Conservation (phyloP, 352 stramenopile genomes). For the Pythium apleroticum region DNA sequence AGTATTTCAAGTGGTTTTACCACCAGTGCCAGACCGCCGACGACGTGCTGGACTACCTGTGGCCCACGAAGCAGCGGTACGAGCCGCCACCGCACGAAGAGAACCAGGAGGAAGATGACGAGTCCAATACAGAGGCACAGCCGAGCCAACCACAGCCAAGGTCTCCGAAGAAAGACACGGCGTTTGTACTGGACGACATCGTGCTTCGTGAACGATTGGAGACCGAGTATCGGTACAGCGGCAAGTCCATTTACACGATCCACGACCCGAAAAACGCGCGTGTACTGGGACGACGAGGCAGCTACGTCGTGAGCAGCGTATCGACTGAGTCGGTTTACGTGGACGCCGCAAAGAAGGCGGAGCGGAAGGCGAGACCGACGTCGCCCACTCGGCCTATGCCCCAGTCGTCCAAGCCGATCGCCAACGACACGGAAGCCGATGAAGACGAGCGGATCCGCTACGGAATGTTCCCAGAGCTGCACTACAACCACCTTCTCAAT, state of each 20-base stretch:
- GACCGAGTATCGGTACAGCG: conserved; percentile 41
- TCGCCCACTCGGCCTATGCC: conserved; percentile 25
- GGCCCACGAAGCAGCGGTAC: conserved; percentile 42
- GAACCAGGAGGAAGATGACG: conserved; percentile 3
- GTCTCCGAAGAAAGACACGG: not conserved
- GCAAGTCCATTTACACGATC: conserved; percentile 52
- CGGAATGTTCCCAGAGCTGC: conserved; percentile 22
- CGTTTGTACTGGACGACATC: conserved; percentile 56
- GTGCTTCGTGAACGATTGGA: conserved; percentile 46
- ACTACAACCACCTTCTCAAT: conserved; percentile 14
- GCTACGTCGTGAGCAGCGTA: conserved; percentile 25
- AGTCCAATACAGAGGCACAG: not conserved
- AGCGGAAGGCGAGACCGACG: conserved; percentile 11
- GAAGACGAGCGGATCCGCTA: conserved; percentile 23
- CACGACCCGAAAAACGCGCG: conserved; percentile 41
- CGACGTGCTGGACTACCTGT: conserved; percentile 53
- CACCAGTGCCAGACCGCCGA: conserved; percentile 50
- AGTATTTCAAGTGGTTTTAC: conserved; percentile 72
- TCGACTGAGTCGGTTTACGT: conserved; percentile 30
- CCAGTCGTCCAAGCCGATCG: conserved; percentile 19
- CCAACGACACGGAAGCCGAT: conserved; percentile 17
- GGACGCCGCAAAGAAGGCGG: conserved; percentile 16
- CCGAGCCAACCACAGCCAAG: not conserved
- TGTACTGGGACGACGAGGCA: conserved; percentile 28
- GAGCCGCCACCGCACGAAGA: not conserved